Conservation (phyloP, 495 filamentous ascomycete species). For the Cercophora samala region DNA sequence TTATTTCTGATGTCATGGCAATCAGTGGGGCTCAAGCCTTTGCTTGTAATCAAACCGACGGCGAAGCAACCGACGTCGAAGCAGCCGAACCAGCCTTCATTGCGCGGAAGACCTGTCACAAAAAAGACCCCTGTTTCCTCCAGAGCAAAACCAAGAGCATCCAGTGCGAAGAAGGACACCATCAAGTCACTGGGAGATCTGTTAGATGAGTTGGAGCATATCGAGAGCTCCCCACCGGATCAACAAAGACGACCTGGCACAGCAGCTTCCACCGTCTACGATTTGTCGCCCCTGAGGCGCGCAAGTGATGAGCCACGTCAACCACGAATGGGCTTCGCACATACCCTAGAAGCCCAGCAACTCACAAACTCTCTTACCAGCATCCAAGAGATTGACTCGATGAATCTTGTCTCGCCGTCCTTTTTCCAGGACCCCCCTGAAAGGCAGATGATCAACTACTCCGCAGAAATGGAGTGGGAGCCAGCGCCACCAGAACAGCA, state of each 20-base stretch:
- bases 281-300: slow-evolving; percentile 3
- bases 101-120: not conserved
- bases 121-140: not conserved
- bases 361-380: slow-evolving; percentile 4
- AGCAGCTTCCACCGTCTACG: not conserved
- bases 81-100: not conserved
- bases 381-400: slow-evolving; percentile 19
- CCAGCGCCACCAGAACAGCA: slow-evolving; percentile 50
- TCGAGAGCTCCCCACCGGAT: slow-evolving; percentile 33
- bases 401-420: slow-evolving; percentile 16
- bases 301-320: not conserved
- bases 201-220: slow-evolving; percentile 48
- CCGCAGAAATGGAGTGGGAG: slow-evolving; percentile 77
- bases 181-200: slow-evolving; percentile 38
- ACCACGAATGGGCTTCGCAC: slow-evolving; percentile 22
- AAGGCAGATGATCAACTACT: slow-evolving; percentile 29
- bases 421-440: not conserved
- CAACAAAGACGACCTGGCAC: slow-evolving; percentile 10
- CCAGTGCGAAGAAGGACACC: slow-evolving; percentile 15
- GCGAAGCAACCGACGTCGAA: not conserved
- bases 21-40: slow-evolving; percentile 53
- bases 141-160: not conserved
- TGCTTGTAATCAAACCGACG: slow-evolving; percentile 49
- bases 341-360: slow-evolving; percentile 13
- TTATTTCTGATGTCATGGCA: slow-evolving; percentile 46